Evolutionary conservation across 257 asterid species (phyloP), one percentile per base, ranked within the genome.

Genomic region (Paraleonurus japonicus): DNA sequence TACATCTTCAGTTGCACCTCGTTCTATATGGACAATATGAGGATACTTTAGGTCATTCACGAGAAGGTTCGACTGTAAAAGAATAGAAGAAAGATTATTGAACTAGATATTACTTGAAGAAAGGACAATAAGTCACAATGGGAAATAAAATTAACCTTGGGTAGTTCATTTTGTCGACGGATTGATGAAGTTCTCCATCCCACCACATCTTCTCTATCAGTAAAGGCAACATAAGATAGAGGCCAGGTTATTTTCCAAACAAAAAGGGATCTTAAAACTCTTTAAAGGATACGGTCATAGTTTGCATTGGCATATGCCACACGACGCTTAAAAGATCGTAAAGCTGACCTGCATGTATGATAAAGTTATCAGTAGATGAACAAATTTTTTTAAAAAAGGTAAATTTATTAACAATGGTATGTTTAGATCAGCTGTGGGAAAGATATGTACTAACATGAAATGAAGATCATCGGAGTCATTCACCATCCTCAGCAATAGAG

Each of bases 101-200:
- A 63, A 67, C 73, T 73, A 67, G 71, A 5, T 30, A 59, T 72
- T 33, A 48, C 54, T 37, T 32, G 39, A 50, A 67, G 58, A 47
- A 24, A 26, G 6, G 43, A 72, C 37, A 48, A 37, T 23, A 17
- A 53, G 9, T 30, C 55, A 33, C 50, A 55, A 1, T 7, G 67
- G 11, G 26, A 58, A 19, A 76, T 15, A 35, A 26, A 65, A 57
- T 69, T 53, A 22, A 89, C 96, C 94, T 81, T 81, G 66, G 96
- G 98, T 69, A 92, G 95, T 74, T 92, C 98, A 63, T 84, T 61
- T 61, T 75, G 95, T 61, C 96, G 96, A 66, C 98, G 94, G 61
- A 92, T 92, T 61, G 98, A 92, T 37, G 98, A 90, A 33, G 98
- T 92, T 80, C 98, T 84, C 98, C 98, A 92, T 73, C 98, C 98